Evolutionary conservation across 441 rosid genomes (phyloP), one percentile per base, ranked within the genome.

Genomic region (Cnidoscolus chayamansa): DNA sequence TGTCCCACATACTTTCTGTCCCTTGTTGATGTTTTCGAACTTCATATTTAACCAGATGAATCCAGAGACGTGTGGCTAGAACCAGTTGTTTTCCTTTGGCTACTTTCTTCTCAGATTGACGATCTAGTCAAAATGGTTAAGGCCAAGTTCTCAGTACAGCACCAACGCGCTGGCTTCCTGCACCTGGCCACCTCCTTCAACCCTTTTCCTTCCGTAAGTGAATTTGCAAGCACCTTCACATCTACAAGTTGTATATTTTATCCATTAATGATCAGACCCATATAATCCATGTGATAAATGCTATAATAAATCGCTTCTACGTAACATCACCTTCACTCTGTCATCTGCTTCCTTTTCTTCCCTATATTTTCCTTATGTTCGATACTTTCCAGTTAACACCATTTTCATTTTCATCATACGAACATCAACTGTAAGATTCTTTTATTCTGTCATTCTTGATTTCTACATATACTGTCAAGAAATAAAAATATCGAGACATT

Each of bases 141-240:
- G 25, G 19, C 57, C 57, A 17, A 40, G 12, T 7, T 16, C 20
- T 10, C 25, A 16, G 20, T 17, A 40, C 57, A n/a, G 32, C 60
- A 19, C 1, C 19, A 19, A 56, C 20, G 32, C 7, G 32, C 13
- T 35, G 3, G 7, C 15, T 65, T 35, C 55, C 49, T 25, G 2
- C 12, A 6, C n/a, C 55, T 19, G 5, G 13, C 61, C 3, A 16
- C 71, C 10, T 37, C 54, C 20, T 12, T 17, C 32, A 66, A 1
- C 10, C 40, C 8, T 69, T 54, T 16, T 37, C 12, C 50, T 40
- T 60, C 69, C 55, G 49, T 31, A 31, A 7, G 15, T 49, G 75
- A 71, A 71, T 40, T 66, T 76, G 73, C 70, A 50, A 4, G 79
- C 58, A 45, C 0, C 17, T 69, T 25, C 25, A 25, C 25, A 25